phyloP scores from a whole-genome alignment of 495 filamentous ascomycete species.

The Apiosordaria backusii region DNA sequence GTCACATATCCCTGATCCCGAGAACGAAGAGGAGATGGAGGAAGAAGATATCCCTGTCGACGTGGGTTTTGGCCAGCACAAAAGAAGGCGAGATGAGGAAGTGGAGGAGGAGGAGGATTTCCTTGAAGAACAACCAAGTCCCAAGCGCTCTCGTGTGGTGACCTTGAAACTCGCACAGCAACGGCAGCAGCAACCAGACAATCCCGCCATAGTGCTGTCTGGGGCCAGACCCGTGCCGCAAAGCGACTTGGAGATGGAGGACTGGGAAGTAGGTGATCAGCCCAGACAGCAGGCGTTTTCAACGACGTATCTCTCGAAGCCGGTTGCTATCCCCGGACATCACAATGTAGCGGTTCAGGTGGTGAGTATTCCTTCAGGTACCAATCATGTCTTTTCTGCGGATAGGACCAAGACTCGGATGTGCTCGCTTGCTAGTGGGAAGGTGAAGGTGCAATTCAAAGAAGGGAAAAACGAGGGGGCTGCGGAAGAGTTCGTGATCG shows the following conservation, averaged over 20 bases:
- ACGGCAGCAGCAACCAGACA: not conserved
- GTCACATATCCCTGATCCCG: too few species aligned
- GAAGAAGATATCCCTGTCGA: not conserved
- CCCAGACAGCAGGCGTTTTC: not conserved
- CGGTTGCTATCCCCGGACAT: constrained; percentile 15
- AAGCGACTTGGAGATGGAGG: constrained; percentile 14
- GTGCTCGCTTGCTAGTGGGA: constrained; percentile 29
- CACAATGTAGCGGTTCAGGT: constrained; percentile 23
- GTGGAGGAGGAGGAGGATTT: not conserved
- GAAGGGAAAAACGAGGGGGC: constrained; percentile 17
- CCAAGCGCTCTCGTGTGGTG: not conserved
- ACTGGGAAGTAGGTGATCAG: constrained; percentile 15
- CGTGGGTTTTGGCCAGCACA: not conserved
- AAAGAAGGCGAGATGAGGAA: not conserved
- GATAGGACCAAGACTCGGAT: constrained; percentile 19
- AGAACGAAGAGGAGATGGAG: not conserved
- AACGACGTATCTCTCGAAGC: not conserved
- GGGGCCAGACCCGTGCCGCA: not conserved
- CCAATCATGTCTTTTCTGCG: constrained; percentile 16
- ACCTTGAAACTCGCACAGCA: not conserved
- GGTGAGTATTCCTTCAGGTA: constrained; percentile 28
- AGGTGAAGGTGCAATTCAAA: constrained; percentile 21
- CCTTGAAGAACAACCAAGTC: not conserved
- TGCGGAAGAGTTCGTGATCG: constrained; percentile 23
- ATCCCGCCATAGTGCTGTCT: not conserved